These are phyloP conservation scores for Hyparrhenia diplandra DNA, from an alignment of 176 grass and related monocot genomes.

Conservation along the genomic window DNA sequence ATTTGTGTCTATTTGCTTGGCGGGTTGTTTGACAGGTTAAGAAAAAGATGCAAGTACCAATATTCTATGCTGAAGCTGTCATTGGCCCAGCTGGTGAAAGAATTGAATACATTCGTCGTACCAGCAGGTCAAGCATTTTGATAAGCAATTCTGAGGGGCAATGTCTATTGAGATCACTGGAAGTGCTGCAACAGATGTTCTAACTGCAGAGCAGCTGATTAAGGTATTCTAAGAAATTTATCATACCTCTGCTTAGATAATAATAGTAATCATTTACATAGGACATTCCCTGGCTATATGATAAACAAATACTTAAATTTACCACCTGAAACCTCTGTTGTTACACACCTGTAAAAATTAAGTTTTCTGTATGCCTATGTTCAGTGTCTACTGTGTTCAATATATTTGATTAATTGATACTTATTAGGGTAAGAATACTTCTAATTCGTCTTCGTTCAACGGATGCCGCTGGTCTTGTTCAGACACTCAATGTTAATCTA, in stretches of 20 bases:
- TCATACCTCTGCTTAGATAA: background rate
- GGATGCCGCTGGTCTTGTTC: background rate
- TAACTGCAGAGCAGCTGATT: constrained; percentile 44
- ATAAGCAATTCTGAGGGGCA: constrained; percentile 13
- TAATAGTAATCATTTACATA: background rate
- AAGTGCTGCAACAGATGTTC: constrained; percentile 33
- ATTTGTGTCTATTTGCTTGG: constrained; percentile 15
- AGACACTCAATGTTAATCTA: background rate
- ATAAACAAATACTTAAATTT: background rate
- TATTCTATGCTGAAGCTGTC: constrained; percentile 46
- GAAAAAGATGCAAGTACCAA: constrained; percentile 44
- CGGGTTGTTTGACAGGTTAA: constrained; percentile 35
- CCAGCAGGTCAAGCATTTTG: constrained; percentile 32
- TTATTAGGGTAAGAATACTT: background rate
- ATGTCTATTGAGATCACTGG: constrained; percentile 51
- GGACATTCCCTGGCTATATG: background rate
- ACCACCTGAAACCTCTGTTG: background rate
- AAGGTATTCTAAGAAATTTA: constrained; percentile 33
- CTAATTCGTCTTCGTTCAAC: background rate
- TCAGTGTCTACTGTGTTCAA: background rate
- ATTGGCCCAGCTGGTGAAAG: constrained; percentile 45
- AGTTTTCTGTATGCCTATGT: background rate
- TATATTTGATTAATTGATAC: background rate
- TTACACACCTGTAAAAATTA: background rate
- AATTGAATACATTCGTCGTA: constrained; percentile 46